Evolutionary conservation across 208 protist species (phyloP).

Genomic region (Crithidia thermophila): DNA sequence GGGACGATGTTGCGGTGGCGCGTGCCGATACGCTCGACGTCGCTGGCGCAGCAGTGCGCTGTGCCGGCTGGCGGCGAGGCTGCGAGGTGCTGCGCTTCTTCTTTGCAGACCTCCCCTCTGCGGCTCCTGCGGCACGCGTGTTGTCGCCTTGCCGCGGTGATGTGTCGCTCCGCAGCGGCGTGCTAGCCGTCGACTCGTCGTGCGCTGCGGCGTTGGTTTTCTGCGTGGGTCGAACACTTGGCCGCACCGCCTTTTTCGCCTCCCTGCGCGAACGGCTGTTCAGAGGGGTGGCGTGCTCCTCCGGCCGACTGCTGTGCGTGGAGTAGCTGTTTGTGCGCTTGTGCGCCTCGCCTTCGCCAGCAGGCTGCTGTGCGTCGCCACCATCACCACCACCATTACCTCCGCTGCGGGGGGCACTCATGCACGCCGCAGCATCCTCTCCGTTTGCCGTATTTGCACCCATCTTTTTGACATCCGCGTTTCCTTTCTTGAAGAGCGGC

Average conservation of each 20-base stretch:
- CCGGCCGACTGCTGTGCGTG: not conserved
- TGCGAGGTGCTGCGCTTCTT: not conserved
- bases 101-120: not conserved
- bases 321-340: slow-evolving; percentile 11
- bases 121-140: not conserved
- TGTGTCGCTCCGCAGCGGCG: too few relatives aligned
- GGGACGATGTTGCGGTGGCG: too few relatives aligned
- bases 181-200: not conserved
- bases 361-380: not conserved
- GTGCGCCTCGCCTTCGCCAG: not conserved
- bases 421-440: not conserved
- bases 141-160: too few relatives aligned
- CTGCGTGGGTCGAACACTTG: not conserved
- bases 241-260: not conserved
- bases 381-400: too few relatives aligned
- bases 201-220: not conserved
- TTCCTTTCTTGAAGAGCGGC: too few relatives aligned
- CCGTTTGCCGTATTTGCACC: too few relatives aligned
- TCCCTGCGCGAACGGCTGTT: not conserved
- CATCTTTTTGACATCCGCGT: too few relatives aligned
- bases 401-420: slow-evolving; percentile 7
- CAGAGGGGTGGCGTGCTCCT: not conserved
- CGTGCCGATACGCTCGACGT: not conserved
- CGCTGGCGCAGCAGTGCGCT: not conserved
- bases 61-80: not conserved